phyloP scores from a whole-genome alignment of 2,329 filamentous ascomycete genomes.

The Cucurbitaria berberidis region DNA sequence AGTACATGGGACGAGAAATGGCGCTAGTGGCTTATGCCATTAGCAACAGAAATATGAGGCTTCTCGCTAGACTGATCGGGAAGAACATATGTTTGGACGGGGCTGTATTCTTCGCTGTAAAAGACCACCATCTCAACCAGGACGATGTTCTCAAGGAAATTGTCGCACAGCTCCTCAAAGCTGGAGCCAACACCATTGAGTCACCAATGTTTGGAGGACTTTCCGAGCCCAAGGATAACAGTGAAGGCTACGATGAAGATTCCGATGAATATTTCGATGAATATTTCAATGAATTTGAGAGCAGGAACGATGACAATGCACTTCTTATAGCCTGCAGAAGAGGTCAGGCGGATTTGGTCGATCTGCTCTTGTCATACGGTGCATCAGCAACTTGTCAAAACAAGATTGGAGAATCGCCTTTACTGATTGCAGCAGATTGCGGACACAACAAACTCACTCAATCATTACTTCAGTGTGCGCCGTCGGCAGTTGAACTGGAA shows the following conservation, averaged over 20 bases:
- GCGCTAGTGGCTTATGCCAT: slow-evolving; percentile 2
- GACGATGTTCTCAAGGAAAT: slow-evolving; percentile 1
- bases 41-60: slow-evolving; percentile 3
- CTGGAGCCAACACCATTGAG: slow-evolving; percentile 4
- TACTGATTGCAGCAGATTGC: neutral
- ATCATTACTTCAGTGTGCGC: too few relatives aligned
- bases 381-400: neutral
- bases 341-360: neutral
- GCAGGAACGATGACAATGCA: neutral
- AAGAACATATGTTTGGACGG: slow-evolving; percentile 6
- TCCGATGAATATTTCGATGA: too few relatives aligned
- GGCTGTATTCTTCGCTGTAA: slow-evolving; percentile 3
- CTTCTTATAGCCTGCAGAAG: neutral
- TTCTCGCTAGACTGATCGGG: slow-evolving; percentile 6
- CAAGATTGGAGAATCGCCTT: neutral
- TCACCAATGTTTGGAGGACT: neutral
- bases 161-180: slow-evolving; percentile 8
- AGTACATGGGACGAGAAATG: slow-evolving; percentile 5
- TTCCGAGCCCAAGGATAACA: too few relatives aligned
- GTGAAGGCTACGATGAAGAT: neutral
- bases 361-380: neutral
- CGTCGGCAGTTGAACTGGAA: too few relatives aligned
- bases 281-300: neutral
- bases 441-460: slow-evolving; percentile 1
- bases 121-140: neutral